Evolutionary conservation across 2,329 filamentous ascomycete genomes (phyloP).

Genomic region (Stagonosporopsis tanaceti): DNA sequence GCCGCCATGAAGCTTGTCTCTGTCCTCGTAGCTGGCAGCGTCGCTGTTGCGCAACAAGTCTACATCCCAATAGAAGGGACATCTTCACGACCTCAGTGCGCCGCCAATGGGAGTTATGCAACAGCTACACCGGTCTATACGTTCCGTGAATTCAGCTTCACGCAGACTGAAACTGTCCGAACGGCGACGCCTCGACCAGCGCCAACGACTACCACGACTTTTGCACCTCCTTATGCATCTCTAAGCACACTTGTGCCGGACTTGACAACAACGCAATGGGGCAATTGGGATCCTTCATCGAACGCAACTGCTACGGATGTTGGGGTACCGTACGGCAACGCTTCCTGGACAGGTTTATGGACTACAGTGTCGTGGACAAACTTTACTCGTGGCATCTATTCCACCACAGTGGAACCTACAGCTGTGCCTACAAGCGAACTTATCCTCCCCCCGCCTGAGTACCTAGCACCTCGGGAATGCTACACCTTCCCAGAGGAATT

Average conservation of each 20-base stretch:
- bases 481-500: conserved; percentile 61
- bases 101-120: conserved; percentile 32
- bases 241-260: conserved; percentile 48
- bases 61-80: conserved; percentile 45
- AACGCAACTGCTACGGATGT: conserved; percentile 47
- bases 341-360: conserved; percentile 53
- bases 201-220: conserved; percentile 45
- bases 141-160: conserved; percentile 47
- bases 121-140: conserved; percentile 40
- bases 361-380: conserved; percentile 44
- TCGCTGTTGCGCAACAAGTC: conserved; percentile 45
- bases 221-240: conserved; percentile 47
- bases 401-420: conserved; percentile 64
- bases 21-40: conserved; percentile 16
- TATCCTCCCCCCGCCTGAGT: conserved; percentile 62
- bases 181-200: conserved; percentile 48
- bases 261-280: conserved; percentile 53
- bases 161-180: conserved; percentile 51
- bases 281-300: conserved; percentile 51
- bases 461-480: conserved; percentile 59
- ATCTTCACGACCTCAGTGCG: conserved; percentile 38
- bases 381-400: conserved; percentile 52
- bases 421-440: conserved; percentile 63
- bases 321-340: conserved; percentile 49
- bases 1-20: conserved; percentile 25